Evolutionary conservation across 768 basidiomycete species (phyloP).

Genomic region (Suillus subaureus): DNA sequence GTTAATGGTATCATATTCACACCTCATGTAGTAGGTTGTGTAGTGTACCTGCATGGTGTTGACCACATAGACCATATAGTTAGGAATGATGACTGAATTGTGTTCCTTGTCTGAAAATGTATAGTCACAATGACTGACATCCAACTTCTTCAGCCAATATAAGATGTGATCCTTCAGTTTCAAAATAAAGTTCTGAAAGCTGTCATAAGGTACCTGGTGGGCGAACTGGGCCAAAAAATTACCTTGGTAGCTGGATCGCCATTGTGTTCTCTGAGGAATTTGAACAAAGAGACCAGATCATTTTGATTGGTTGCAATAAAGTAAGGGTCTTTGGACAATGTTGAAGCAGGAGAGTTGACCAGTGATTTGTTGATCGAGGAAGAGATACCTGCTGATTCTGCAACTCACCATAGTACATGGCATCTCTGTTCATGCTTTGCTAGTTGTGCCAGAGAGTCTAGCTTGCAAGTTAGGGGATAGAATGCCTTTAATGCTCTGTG

Average conservation of each 20-base stretch:
- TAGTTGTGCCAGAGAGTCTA: not conserved
- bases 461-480: slow-evolving; percentile 23
- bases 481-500: slow-evolving; percentile 37
- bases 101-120: too few species aligned
- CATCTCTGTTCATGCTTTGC: not conserved
- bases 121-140: too few species aligned
- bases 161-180: too few species aligned
- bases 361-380: not conserved
- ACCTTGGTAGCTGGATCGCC: slow-evolving; percentile 30
- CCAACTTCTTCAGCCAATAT: too few species aligned
- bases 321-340: slow-evolving; percentile 11
- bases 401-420: too few species aligned
- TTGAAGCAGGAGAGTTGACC: not conserved
- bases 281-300: not conserved
- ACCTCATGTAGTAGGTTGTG: slow-evolving; percentile 27
- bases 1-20: slow-evolving; percentile 14
- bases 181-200: too few species aligned
- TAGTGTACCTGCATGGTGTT: slow-evolving; percentile 28
- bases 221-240: too few species aligned
- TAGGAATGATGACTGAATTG: slow-evolving; percentile 3
- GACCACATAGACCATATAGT: slow-evolving; percentile 24
- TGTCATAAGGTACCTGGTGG: fast-evolving
- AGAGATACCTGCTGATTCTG: not conserved
- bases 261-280: slow-evolving; percentile 6
- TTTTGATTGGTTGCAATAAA: slow-evolving; percentile 17